phyloP scores from a whole-genome alignment of 768 basidiomycete species.

The Naganishia friedmannii region DNA sequence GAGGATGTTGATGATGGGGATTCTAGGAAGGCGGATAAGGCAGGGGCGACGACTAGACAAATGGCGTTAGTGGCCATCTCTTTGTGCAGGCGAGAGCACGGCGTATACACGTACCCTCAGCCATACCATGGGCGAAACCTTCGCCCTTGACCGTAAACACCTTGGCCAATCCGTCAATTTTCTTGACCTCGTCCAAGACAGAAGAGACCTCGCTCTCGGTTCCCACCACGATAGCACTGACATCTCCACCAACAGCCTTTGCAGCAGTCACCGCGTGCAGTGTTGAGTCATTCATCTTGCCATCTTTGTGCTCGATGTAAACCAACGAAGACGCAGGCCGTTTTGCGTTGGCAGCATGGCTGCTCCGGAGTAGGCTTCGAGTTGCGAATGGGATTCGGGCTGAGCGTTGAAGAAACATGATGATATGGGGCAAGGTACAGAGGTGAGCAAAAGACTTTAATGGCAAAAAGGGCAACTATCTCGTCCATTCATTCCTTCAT shows the following conservation, averaged over 20 bases:
- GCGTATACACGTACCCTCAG: constrained; percentile 43
- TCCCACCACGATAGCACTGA: constrained; percentile 56
- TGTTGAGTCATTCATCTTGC: constrained; percentile 75
- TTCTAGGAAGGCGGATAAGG: constrained; percentile 72
- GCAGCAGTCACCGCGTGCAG: constrained; percentile 92
- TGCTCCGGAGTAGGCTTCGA: neutral
- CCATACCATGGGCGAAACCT: constrained; percentile 42
- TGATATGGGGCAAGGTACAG: neutral
- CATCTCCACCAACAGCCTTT: constrained; percentile 67
- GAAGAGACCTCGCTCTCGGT: constrained; percentile 58
- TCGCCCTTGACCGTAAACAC: constrained; percentile 49
- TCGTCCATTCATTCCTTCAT: too few species aligned
- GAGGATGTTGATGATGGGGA: constrained; percentile 52
- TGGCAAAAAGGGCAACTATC: too few species aligned
- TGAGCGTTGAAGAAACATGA: constrained; percentile 2
- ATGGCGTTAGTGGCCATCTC: constrained; percentile 64
- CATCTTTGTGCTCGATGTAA: constrained; percentile 81
- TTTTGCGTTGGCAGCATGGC: neutral
- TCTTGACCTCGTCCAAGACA: constrained; percentile 74
- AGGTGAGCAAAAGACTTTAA: neutral
- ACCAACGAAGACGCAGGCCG: constrained; percentile 58
- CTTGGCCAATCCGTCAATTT: constrained; percentile 53
- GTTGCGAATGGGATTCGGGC: neutral
- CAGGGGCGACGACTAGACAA: constrained; percentile 69
- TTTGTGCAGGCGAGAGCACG: constrained; percentile 54